Evolutionary conservation across 169 alveolate genomes (phyloP).

Genomic region (Plasmodium chabaudi): DNA sequence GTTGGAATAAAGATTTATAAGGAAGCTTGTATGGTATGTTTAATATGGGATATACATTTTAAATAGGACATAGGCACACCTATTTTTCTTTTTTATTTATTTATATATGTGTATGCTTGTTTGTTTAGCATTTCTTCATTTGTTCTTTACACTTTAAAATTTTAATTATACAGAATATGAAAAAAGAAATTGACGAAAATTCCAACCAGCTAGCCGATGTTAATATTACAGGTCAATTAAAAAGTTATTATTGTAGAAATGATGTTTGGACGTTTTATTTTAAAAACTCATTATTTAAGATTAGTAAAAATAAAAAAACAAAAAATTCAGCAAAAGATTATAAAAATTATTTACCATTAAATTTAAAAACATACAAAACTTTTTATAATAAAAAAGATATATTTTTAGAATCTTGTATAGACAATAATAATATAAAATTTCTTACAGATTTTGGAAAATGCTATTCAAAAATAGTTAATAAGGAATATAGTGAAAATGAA

Average conservation of each 20-base stretch:
- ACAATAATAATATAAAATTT: conserved; percentile 66
- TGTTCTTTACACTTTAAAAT: background rate
- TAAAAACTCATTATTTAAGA: conserved; percentile 52
- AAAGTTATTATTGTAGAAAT: conserved; percentile 69
- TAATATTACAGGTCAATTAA: conserved; percentile 48
- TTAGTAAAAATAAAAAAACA: conserved; percentile 55
- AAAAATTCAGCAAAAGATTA: conserved; percentile 41
- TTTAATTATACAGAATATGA: conserved; percentile 34
- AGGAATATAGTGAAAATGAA: conserved; percentile 40
- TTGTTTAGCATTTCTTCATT: background rate
- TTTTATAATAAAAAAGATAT: conserved; percentile 64
- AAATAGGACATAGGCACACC: background rate
- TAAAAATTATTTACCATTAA: conserved; percentile 62
- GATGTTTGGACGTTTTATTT: conserved; percentile 73
- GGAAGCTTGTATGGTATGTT: conserved; percentile 64
- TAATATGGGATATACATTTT: background rate
- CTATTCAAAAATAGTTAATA: conserved; percentile 35
- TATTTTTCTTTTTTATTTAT: background rate
- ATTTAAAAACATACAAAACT: conserved; percentile 56
- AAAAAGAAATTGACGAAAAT: conserved; percentile 63
- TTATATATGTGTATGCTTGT: background rate
- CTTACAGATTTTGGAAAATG: conserved; percentile 48
- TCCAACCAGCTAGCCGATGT: conserved; percentile 63
- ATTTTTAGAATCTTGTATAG: conserved; percentile 53
- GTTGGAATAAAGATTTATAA: conserved; percentile 62